Evolutionary conservation across 176 grass and related monocot species (phyloP).

Genomic region (Aegilops umbellulata): DNA sequence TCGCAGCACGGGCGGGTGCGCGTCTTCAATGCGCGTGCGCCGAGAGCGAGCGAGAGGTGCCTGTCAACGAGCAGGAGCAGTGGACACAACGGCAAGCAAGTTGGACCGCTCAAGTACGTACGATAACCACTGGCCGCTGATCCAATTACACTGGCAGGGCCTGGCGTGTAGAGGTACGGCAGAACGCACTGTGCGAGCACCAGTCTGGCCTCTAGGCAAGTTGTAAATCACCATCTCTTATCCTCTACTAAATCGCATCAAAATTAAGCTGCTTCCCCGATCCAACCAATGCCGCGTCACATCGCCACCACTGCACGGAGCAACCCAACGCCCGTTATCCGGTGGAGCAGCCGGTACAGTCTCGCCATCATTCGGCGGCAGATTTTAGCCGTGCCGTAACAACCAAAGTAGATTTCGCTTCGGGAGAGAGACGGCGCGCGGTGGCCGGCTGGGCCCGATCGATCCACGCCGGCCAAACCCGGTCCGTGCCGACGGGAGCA

Average conservation of each 20-base stretch:
- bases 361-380: no score
- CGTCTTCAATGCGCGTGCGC: not conserved
- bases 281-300: not conserved
- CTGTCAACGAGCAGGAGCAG: constrained; percentile 19
- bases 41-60: not conserved
- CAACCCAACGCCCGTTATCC: not conserved
- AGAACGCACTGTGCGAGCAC: not conserved
- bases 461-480: no score
- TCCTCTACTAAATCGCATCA: not conserved
- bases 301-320: not conserved
- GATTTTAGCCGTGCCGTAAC: not conserved
- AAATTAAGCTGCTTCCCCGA: not conserved
- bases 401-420: no score
- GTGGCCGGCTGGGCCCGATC: no score
- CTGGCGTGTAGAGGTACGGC: not conserved
- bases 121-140: not conserved
- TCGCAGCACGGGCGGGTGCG: not conserved
- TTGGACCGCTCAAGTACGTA: not conserved
- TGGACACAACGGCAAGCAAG: constrained; percentile 45
- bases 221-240: not conserved
- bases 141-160: no score
- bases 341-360: not conserved
- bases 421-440: no score
- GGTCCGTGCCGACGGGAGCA: not conserved
- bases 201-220: not conserved